Conservation (phyloP, 164 flowering plant genomes). For the Chimonanthus praecox region DNA sequence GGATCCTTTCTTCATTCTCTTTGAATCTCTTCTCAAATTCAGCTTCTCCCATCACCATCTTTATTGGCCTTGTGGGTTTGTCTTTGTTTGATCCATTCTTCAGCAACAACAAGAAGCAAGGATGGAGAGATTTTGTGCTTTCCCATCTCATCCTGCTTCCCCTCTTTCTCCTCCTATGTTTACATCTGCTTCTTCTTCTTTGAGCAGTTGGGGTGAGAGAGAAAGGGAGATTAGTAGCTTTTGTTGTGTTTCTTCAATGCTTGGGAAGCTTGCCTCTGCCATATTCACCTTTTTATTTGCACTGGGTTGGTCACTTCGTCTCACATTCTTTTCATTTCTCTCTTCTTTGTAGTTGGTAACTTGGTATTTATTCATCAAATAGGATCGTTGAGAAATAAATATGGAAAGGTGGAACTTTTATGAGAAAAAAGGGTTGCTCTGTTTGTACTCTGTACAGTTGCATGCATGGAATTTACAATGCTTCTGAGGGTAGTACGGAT, state of each 20-base stretch:
- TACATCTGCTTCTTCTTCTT: constrained; percentile 14
- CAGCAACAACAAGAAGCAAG: neutral
- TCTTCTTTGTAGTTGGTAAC: neutral
- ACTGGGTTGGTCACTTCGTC: constrained; percentile 40
- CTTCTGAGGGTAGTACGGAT: neutral
- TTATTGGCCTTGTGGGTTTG: neutral
- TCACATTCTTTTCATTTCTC: neutral
- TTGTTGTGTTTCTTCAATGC: constrained; percentile 40
- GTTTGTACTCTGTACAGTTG: neutral
- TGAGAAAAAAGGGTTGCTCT: neutral
- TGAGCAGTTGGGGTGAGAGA: neutral
- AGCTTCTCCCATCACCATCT: neutral
- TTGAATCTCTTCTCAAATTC: neutral
- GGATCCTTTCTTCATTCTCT: neutral
- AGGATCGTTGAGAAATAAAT: neutral
- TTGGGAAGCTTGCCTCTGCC: constrained; percentile 70
- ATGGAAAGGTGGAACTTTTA: neutral
- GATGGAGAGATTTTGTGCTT: constrained; percentile 50
- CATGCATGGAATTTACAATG: neutral
- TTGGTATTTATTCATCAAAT: neutral
- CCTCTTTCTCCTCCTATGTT: constrained; percentile 8
- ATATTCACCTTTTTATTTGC: constrained; percentile 78
- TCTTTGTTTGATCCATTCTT: neutral
- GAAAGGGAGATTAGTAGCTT: constrained; percentile 17
- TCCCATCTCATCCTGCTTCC: constrained; percentile 30